These are phyloP conservation scores for Lactifluus rugatus DNA, from an alignment of 768 basidiomycete species.

Conservation along the genomic window DNA sequence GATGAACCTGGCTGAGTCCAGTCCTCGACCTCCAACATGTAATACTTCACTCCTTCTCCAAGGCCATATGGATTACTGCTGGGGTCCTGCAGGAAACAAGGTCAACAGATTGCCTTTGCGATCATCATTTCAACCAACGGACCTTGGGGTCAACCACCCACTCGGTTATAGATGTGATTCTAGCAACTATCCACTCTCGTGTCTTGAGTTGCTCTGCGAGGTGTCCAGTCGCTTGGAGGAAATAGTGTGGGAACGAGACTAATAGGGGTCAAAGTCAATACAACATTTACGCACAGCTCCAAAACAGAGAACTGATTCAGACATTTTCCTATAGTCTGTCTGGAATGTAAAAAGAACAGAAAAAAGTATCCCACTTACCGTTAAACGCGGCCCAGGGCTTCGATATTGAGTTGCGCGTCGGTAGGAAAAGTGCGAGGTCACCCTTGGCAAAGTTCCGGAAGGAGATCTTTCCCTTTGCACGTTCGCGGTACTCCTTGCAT, in stretches of 20 bases:
- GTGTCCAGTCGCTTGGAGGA: conserved; percentile 79
- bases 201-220: conserved; percentile 84
- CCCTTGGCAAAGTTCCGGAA: conserved; percentile 94
- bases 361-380: conserved; percentile 38
- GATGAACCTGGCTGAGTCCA: conserved; percentile 72
- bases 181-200: conserved; percentile 90
- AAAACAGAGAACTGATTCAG: background rate
- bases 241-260: conserved; percentile 98
- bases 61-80: conserved; percentile 83
- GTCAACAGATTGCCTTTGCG: background rate
- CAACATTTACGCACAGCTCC: background rate
- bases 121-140: conserved; percentile 21
- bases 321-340: background rate
- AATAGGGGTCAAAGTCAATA: conserved; percentile 25
- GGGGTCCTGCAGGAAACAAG: conserved; percentile 46
- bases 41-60: conserved; percentile 83
- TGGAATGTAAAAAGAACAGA: background rate
- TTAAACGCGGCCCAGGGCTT: conserved; percentile 99
- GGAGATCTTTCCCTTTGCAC: conserved; percentile 93
- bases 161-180: conserved; percentile 83
- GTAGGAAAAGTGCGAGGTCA: conserved; percentile 90
- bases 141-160: conserved; percentile 76
- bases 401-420: conserved; percentile 86
- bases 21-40: conserved; percentile 88
- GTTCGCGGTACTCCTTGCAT: conserved; percentile 90